A percentile compares a stretch with the other conserved stretches of the same genome.
phyloP scores from a whole-genome alignment of 352 stramenopile genomes.

The Pythium utonaiense region DNA sequence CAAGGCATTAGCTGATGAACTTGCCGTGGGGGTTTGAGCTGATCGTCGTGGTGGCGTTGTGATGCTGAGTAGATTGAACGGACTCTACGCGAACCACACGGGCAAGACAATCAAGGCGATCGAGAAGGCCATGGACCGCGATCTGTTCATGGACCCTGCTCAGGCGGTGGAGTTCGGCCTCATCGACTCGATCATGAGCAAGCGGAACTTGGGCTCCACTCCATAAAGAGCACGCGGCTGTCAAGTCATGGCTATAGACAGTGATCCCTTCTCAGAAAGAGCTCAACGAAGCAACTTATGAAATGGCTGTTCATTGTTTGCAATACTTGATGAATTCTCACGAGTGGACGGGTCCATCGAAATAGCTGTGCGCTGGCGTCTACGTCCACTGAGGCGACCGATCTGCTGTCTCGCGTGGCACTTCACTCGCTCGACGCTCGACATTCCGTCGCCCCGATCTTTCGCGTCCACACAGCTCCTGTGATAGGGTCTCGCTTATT shows the following conservation, averaged over 20 bases:
- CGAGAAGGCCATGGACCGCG: constrained; percentile 84
- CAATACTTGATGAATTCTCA: constrained; percentile 14
- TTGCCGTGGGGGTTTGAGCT: background rate
- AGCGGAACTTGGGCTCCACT: constrained; percentile 29
- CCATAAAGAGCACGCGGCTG: background rate
- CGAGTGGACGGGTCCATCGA: background rate
- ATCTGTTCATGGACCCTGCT: constrained; percentile 82
- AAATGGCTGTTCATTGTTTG: constrained; percentile 6
- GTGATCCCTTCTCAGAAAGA: background rate
- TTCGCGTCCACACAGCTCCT: background rate
- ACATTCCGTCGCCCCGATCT: background rate
- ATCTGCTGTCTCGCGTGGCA: background rate
- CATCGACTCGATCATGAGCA: constrained; percentile 78
- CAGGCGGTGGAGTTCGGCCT: constrained; percentile 79
- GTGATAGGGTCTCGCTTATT: constrained; percentile 38
- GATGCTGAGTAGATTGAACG: constrained; percentile 53
- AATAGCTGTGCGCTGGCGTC: background rate
- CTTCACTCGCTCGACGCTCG: background rate
- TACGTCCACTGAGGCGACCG: background rate
- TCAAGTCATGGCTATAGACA: background rate
- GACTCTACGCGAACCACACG: constrained; percentile 68
- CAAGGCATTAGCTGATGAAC: constrained; percentile 55
- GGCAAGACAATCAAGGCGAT: constrained; percentile 71
- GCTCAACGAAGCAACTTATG: background rate
- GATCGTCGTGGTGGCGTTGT: constrained; percentile 1